Evolutionary conservation across 495 filamentous ascomycete genomes (phyloP), one percentile per base, ranked within the genome.

Genomic region (Parachaetomium inaequale): DNA sequence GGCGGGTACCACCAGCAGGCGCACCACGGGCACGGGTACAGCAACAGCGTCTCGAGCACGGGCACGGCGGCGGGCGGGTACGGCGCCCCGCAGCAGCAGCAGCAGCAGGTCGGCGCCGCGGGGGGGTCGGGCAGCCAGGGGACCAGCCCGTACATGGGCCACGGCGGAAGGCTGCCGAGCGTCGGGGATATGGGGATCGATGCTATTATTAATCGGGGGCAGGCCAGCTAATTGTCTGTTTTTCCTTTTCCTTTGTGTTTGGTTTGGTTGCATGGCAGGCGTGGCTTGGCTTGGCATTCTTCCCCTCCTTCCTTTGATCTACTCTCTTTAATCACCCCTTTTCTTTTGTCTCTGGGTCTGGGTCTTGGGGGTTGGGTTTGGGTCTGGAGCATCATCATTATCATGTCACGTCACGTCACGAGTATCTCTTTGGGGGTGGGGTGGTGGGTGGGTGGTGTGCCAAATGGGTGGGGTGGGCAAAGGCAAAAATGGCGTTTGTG

Each of bases 161-260:
- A 78, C 53, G 73, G 73, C 49, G 72, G 73, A 64, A 68, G 81
- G 11, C 72, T 82, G n/a, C 78, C 80, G 0, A 81, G 78, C 58
- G 78, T 81, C 53, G 68, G 69, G 10, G 79, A 84, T 69, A 83
- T 83, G 79, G 80, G 80, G 31, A 84, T 84, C 68, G 80, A 79
- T 61, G 72, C 78, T 29, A 80, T 84, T 57, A 80, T 83, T 53
- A 82, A 82, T 68, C 74, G 81, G 71, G 78, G 64, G 45, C 58
- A 66, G 31, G 63, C 56, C 36, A 59, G 51, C 31, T 67, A 45
- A 64, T 23, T 6, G 45, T 49, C 31, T 51, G 8, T 25, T 38
- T 38, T 61, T 62, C 51, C 32, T 45, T 55, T 62, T 15, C 12
- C 63, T 50, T 25, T 59, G 38, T 17, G 45, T 40, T 8, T 56